Evolutionary conservation across 192 early-diverging fungal species (phyloP), one percentile per base, ranked within the genome.

Genomic region (Backusella westeae): DNA sequence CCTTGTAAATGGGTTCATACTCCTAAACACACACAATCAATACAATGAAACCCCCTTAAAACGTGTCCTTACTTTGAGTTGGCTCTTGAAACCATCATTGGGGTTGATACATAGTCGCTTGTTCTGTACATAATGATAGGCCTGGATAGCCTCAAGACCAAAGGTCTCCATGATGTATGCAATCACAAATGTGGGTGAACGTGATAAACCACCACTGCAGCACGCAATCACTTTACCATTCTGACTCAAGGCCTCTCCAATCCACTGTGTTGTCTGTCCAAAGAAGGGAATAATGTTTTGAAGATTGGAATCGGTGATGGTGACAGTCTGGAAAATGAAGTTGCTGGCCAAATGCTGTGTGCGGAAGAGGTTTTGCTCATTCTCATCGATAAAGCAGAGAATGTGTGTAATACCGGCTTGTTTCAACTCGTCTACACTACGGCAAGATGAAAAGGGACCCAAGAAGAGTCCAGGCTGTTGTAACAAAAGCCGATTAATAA

Each of bases 221-320:
- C 89, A 91, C 38, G 92, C 88, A 2, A 94, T 73, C 6, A 92
- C 89, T 46, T 83, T 90, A 1, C 87, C 85, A 36, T 82, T 80
- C 15, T 74, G 42, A 19, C 41, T 46, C 3, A 86, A 72, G 2
- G 84, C 84, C 19, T 86, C 69, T 26, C 79, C 78, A 70, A 96
- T 89, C 67, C 90, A 90, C 56, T 81, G 72, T 42, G 81, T 91
- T 14, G 90, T 88, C 1, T 81, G 74, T 17, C 88, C 87, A 74
- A 97, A 97, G 74, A 91, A 79, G 5, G 91, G 91, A 71, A 98
- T 98, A 21, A 97, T 84, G 83, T 91, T 94, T 83, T 97, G 91
- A n/a, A 88, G 82, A 7, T 92, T 90, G 12, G 91, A 90, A 44
- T 96, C 94, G 8, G 93, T 91, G 5, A 95, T 93, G 36, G 93